Percentiles rank a stretch among this genome's conserved stretches.
Evolutionary conservation across 1,139 yeast genomes (phyloP).

Genomic region (Scheffersomyces cryptocercus): DNA sequence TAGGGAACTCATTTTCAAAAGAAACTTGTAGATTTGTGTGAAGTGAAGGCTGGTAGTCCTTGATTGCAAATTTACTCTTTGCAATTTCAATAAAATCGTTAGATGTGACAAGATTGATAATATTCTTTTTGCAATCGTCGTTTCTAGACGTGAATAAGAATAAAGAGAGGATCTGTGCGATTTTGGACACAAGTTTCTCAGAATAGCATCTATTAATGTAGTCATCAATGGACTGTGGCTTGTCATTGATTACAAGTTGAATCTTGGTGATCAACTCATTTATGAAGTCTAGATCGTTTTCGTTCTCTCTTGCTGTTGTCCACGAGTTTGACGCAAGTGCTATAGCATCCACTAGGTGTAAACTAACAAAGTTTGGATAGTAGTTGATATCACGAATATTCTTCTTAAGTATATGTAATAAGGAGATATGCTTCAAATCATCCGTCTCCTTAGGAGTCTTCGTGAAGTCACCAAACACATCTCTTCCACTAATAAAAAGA

Average conservation of each 20-base stretch:
- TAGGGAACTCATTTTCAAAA: constrained; percentile 53
- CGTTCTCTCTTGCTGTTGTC: constrained; percentile 56
- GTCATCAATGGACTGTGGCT: constrained; percentile 22
- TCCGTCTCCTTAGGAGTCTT: constrained; percentile 17
- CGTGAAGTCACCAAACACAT: constrained; percentile 44
- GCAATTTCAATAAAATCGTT: constrained; percentile 32
- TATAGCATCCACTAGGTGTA: constrained; percentile 65
- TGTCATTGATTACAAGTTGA: constrained; percentile 22
- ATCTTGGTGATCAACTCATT: constrained; percentile 48
- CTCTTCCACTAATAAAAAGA: constrained; percentile 71
- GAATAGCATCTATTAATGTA: constrained; percentile 53
- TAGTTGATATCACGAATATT: constrained; percentile 53
- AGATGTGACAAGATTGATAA: constrained; percentile 46
- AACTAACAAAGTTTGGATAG: constrained; percentile 58
- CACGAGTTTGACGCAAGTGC: constrained; percentile 68
- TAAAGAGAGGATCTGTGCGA: constrained; percentile 74
- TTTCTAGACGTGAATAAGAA: constrained; percentile 63
- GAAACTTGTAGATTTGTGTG: constrained; percentile 44
- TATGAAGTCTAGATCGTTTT: constrained; percentile 52
- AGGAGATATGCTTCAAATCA: constrained; percentile 30
- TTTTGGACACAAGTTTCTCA: constrained; percentile 60
- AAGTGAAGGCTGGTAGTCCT: constrained; percentile 34
- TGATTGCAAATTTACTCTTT: constrained; percentile 30
- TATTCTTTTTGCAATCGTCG: constrained; percentile 36
- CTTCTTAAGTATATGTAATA: constrained; percentile 61